Conservation (phyloP, 75 land plant genomes). For the Ceratopteris richardii region DNA sequence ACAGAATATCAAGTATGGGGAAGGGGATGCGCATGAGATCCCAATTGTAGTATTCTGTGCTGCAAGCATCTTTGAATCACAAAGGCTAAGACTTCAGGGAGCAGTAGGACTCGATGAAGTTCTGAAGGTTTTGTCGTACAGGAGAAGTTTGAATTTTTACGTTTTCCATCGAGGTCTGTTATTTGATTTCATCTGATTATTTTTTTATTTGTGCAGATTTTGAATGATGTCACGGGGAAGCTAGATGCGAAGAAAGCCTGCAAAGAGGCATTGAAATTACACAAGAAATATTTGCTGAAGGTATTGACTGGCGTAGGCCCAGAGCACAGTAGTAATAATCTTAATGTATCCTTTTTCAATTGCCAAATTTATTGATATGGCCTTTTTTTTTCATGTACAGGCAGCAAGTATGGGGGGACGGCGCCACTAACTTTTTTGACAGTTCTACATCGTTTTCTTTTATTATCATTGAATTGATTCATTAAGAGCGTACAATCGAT, state of each 20-base stretch:
- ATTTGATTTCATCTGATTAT: too few species aligned
- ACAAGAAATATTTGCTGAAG: conserved; percentile 57
- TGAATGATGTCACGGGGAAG: conserved; percentile 67
- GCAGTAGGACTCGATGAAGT: conserved; percentile 83
- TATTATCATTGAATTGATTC: too few species aligned
- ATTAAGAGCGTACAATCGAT: too few species aligned
- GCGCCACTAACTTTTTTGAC: too few species aligned
- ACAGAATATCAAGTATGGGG: conserved; percentile 43
- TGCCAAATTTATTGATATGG: too few species aligned
- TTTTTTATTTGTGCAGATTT: conserved; percentile 28
- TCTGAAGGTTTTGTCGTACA: conserved; percentile 37
- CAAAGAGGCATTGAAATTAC: conserved; percentile 63
- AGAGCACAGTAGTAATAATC: too few species aligned
- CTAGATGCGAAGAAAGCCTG: conserved; percentile 73
- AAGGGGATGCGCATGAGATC: conserved; percentile 20
- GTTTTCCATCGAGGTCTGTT: conserved; percentile 1
- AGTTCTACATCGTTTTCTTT: too few species aligned
- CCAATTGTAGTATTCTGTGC: conserved; percentile 63
- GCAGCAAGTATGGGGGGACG: too few species aligned
- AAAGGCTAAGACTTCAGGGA: conserved; percentile 49
- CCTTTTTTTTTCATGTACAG: too few species aligned
- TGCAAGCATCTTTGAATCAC: conserved; percentile 63
- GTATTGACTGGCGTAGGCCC: too few species aligned
- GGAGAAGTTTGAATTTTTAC: not conserved
- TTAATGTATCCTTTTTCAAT: too few species aligned